A percentile compares a stretch with the other conserved stretches of the same genome.
Evolutionary conservation across 2,329 filamentous ascomycete genomes (phyloP).

Genomic region (Emergomyces orientalis): DNA sequence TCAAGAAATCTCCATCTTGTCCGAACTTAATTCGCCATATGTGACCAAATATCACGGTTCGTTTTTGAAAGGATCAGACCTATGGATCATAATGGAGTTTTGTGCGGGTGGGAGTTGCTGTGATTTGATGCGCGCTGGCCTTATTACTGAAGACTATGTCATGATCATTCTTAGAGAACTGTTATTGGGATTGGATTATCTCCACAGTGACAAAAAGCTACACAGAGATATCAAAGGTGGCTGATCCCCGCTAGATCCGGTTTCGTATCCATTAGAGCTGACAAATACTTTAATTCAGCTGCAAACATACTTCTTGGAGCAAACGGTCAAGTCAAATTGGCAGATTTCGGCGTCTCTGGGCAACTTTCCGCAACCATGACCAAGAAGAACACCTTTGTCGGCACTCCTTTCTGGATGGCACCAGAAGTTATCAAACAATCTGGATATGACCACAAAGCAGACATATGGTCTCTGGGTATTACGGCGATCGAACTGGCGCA

Average conservation of each 20-base stretch:
- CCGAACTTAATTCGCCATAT: constrained; percentile 88
- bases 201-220: constrained; percentile 91
- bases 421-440: constrained; percentile 98
- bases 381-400: constrained; percentile 98
- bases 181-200: constrained; percentile 79
- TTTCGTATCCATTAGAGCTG: constrained; percentile 2
- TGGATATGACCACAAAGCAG: constrained; percentile 93
- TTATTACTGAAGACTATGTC: constrained; percentile 90
- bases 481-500: constrained; percentile 86
- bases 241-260: background rate
- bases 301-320: constrained; percentile 85
- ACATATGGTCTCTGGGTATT: constrained; percentile 95
- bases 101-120: constrained; percentile 94
- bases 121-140: constrained; percentile 87
- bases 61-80: constrained; percentile 86
- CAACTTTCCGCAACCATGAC: constrained; percentile 97
- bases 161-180: constrained; percentile 89
- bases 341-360: constrained; percentile 93
- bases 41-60: constrained; percentile 98
- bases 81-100: constrained; percentile 99
- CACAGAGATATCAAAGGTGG: constrained; percentile 92
- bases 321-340: constrained; percentile 91
- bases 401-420: constrained; percentile 99
- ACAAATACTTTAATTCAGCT: constrained; percentile 43
- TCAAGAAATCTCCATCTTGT: constrained; percentile 94